Conservation (phyloP, 768 basidiomycete species). For the Boletus sp. region DNA sequence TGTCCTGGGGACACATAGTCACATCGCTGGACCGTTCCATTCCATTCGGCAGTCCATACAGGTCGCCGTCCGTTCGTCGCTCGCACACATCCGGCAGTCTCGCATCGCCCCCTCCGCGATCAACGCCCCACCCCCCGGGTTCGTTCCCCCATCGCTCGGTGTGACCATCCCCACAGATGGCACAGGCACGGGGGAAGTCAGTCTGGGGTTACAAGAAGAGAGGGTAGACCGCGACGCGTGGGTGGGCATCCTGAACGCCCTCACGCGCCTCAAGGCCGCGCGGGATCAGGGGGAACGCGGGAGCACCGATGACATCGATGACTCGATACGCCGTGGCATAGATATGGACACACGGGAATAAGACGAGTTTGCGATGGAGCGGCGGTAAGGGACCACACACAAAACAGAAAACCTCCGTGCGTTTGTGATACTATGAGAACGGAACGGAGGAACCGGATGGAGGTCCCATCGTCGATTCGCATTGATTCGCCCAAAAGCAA, state of each 20-base stretch:
- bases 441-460: slow-evolving; percentile 9
- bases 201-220: slow-evolving; percentile 74
- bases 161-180: slow-evolving; percentile 59
- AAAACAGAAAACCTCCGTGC: slow-evolving; percentile 14
- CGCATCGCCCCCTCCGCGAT: slow-evolving; percentile 88
- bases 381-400: background rate
- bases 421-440: slow-evolving; percentile 17
- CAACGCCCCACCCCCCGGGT: slow-evolving; percentile 69
- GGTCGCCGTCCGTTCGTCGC: slow-evolving; percentile 67
- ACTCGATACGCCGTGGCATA: slow-evolving; percentile 16
- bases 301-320: background rate
- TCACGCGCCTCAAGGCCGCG: slow-evolving; percentile 58
- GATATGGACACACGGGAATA: slow-evolving; percentile 23
- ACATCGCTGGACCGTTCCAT: background rate
- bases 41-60: slow-evolving; percentile 60
- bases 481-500: background rate
- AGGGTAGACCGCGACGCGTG: slow-evolving; percentile 75
- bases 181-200: slow-evolving; percentile 31
- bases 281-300: slow-evolving; percentile 26
- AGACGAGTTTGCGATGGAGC: slow-evolving; percentile 1
- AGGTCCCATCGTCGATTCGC: background rate
- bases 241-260: slow-evolving; percentile 68
- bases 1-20: background rate
- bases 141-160: slow-evolving; percentile 76
- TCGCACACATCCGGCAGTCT: slow-evolving; percentile 79